These are phyloP conservation scores for Ceratobasidium sp. DNA, from an alignment of 1,284 basidiomycete genomes.

Conservation along the genomic window DNA sequence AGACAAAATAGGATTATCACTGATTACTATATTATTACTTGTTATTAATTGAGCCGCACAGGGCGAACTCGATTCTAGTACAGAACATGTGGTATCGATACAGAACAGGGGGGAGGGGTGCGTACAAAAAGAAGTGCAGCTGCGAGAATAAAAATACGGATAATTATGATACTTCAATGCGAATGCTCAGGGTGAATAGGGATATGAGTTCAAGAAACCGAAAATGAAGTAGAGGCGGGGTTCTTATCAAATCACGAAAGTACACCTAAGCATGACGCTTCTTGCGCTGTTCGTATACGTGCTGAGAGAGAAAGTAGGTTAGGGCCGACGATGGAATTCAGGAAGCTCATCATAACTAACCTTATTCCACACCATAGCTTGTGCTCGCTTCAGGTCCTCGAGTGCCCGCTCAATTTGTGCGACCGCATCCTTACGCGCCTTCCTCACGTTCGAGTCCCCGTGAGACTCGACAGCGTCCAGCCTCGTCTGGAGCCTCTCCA, in stretches of 20 bases:
- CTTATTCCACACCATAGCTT: slow-evolving; percentile 7
- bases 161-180: too few relatives aligned
- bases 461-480: slow-evolving; percentile 8
- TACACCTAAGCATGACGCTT: neutral
- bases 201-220: too few relatives aligned
- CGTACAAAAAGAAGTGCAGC: too few relatives aligned
- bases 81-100: too few relatives aligned
- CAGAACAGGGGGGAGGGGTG: too few relatives aligned
- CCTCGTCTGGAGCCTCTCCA: slow-evolving; percentile 9
- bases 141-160: too few relatives aligned
- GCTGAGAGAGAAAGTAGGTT: neutral
- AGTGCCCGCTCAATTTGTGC: neutral
- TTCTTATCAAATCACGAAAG: neutral
- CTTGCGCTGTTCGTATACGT: neutral
- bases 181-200: too few relatives aligned
- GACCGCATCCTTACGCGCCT: slow-evolving; percentile 14
- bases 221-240: too few relatives aligned
- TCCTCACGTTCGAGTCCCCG: neutral
- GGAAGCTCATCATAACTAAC: neutral
- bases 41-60: too few relatives aligned
- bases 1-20: too few relatives aligned
- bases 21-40: too few relatives aligned
- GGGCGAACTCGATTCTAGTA: too few relatives aligned
- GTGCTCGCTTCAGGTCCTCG: slow-evolving; percentile 4
- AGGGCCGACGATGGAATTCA: neutral